A percentile compares a stretch with the other conserved stretches of the same genome.
Conservation (phyloP, 2,329 filamentous ascomycete species). For the Lachnellula suecica region DNA sequence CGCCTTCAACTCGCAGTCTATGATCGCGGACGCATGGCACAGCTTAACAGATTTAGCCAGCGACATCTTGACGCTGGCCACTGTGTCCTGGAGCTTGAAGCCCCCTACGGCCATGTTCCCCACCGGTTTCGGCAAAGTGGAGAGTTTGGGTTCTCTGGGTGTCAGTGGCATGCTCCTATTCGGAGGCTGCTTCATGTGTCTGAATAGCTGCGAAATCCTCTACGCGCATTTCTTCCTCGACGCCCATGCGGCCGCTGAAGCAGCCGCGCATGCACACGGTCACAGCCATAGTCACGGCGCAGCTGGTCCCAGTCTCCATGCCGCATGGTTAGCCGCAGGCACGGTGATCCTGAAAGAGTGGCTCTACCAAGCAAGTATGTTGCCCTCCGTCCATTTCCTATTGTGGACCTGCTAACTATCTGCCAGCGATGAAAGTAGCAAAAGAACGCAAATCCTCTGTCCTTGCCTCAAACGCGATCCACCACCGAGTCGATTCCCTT, state of each 20-base stretch:
- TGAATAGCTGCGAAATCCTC: conserved; percentile 68
- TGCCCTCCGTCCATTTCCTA: conserved; percentile 25
- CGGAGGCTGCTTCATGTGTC: conserved; percentile 90
- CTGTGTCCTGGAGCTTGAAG: conserved; percentile 89
- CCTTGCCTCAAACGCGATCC: conserved; percentile 91
- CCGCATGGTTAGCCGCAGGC: conserved; percentile 88
- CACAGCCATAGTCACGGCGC: conserved; percentile 63
- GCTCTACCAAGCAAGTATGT: conserved; percentile 91
- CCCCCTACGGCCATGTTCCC: conserved; percentile 83
- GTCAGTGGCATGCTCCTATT: conserved; percentile 88
- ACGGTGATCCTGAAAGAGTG: conserved; percentile 95
- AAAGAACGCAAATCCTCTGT: conserved; percentile 93
- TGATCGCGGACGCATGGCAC: conserved; percentile 93
- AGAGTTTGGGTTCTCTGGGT: conserved; percentile 89
- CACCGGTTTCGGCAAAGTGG: conserved; percentile 94
- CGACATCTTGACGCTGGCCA: conserved; percentile 89
- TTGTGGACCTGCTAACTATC: conserved; percentile 20
- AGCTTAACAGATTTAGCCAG: conserved; percentile 93
- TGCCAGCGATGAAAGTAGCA: conserved; percentile 87
- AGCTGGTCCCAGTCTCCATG: conserved; percentile 80
- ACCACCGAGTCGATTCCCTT: conserved; percentile 93
- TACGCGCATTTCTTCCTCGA: conserved; percentile 74
- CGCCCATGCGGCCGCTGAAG: conserved; percentile 50
- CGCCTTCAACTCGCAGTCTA: conserved; percentile 89
- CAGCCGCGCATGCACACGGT: conserved; percentile 56